phyloP scores from a whole-genome alignment of 2,329 filamentous ascomycete genomes.

The Paradendryphiella salina region DNA sequence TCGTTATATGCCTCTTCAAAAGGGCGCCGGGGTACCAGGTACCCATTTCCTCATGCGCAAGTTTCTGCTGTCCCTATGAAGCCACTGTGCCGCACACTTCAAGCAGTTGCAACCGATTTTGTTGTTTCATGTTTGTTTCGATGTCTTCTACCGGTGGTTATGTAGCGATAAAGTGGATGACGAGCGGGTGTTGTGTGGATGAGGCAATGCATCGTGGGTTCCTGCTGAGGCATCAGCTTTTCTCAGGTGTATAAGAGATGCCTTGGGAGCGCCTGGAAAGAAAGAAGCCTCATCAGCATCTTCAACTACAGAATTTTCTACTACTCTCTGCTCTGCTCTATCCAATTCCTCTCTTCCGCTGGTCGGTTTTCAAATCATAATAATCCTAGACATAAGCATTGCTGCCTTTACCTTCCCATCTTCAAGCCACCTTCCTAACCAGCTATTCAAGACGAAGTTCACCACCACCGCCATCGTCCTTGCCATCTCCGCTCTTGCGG shows the following conservation, averaged over 20 bases:
- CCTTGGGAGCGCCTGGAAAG: background rate
- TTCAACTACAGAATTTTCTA: slow-evolving; percentile 6
- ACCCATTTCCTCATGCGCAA: slow-evolving; percentile 8
- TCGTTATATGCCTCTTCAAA: slow-evolving; percentile 9
- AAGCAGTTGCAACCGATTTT: slow-evolving; percentile 3
- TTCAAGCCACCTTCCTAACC: background rate
- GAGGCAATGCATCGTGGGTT: slow-evolving; percentile 7
- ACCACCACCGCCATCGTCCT: slow-evolving; percentile 22
- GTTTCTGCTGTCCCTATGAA: slow-evolving; percentile 1
- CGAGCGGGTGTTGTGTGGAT: slow-evolving; percentile 1
- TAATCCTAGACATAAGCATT: slow-evolving; percentile 3
- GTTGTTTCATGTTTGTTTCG: slow-evolving; percentile 13
- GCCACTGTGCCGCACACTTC: background rate
- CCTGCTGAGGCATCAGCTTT: slow-evolving; percentile 1
- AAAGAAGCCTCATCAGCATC: slow-evolving; percentile 10
- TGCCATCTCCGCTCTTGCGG: slow-evolving; percentile 24
- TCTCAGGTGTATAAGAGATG: slow-evolving; percentile 9
- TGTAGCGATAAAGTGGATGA: background rate
- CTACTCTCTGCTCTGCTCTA: background rate
- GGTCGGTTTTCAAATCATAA: slow-evolving; percentile 15
- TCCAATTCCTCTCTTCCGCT: slow-evolving; percentile 9
- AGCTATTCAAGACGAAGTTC: slow-evolving; percentile 30
- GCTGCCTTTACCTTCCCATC: background rate
- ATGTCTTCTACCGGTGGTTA: slow-evolving; percentile 5
- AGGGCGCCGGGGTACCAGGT: slow-evolving; percentile 1